Percentiles rank a stretch among this genome's conserved stretches.
Evolutionary conservation across 768 basidiomycete genomes (phyloP).

Genomic region (Termitomyces sp.): DNA sequence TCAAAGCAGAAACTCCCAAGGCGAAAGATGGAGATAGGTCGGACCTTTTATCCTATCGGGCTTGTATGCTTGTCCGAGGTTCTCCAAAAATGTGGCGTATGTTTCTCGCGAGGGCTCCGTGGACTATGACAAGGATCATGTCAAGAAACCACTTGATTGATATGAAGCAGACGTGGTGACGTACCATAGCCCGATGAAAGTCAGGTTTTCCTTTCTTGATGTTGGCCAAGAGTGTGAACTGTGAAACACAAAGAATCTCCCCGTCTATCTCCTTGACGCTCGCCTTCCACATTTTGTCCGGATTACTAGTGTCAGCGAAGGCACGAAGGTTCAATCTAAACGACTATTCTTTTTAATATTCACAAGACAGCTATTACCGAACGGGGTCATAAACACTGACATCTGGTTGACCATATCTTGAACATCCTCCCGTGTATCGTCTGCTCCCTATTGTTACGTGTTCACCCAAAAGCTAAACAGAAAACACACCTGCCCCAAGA

Average conservation of each 20-base stretch:
- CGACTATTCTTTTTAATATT: slow-evolving; percentile 5
- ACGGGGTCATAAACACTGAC: slow-evolving; percentile 29
- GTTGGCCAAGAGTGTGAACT: slow-evolving; percentile 87
- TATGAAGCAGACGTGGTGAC: slow-evolving; percentile 12
- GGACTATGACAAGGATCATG: slow-evolving; percentile 35
- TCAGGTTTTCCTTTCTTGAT: slow-evolving; percentile 89
- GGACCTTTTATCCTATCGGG: slow-evolving; percentile 77
- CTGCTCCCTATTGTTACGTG: slow-evolving; percentile 32
- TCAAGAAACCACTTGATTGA: not conserved
- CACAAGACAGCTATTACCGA: not conserved
- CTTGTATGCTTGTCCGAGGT: slow-evolving; percentile 60
- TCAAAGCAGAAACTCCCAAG: not conserved
- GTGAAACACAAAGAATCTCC: slow-evolving; percentile 91
- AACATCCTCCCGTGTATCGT: slow-evolving; percentile 76
- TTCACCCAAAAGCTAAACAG: not conserved
- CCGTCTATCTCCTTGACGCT: slow-evolving; percentile 86
- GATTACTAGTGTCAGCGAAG: slow-evolving; percentile 54
- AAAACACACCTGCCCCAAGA: slow-evolving; percentile 65
- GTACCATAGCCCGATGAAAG: slow-evolving; percentile 90
- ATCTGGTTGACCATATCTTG: slow-evolving; percentile 78
- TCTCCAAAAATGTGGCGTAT: slow-evolving; percentile 70
- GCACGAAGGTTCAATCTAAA: slow-evolving; percentile 65
- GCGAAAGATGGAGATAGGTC: slow-evolving; percentile 11
- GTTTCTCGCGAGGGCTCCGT: slow-evolving; percentile 59
- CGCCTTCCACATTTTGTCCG: slow-evolving; percentile 76